phyloP scores from a whole-genome alignment of 306 rosid species.

The Cucumis cinereus region DNA sequence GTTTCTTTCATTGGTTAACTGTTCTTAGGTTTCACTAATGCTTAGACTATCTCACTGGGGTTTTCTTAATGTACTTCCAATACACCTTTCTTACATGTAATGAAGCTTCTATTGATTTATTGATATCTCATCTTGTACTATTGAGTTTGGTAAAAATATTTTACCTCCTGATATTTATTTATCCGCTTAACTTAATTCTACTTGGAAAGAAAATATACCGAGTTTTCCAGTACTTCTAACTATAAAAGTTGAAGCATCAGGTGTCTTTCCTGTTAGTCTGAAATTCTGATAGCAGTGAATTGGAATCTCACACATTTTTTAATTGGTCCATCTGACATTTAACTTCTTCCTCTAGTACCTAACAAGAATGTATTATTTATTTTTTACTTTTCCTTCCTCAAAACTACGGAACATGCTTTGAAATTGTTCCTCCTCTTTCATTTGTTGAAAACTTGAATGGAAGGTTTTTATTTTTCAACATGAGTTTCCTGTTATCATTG shows the following conservation, averaged over 20 bases:
- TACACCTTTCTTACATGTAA: background rate
- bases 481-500: conserved; percentile 7
- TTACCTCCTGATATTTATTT: background rate
- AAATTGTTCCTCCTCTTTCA: background rate
- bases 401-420: background rate
- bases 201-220: background rate
- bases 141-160: background rate
- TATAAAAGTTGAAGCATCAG: background rate
- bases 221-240: background rate
- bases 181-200: background rate
- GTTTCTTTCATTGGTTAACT: conserved; percentile 22
- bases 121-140: background rate
- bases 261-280: background rate
- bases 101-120: background rate
- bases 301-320: background rate
- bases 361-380: background rate
- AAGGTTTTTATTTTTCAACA: background rate
- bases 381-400: background rate
- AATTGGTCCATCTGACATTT: background rate
- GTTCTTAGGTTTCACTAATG: conserved; percentile 6
- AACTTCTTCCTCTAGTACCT: background rate
- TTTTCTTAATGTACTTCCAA: background rate
- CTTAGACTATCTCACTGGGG: background rate
- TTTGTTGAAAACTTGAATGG: background rate
- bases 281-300: background rate